Conservation (phyloP, 2,329 filamentous ascomycete species). For the Paraconiothyrium brasiliense region DNA sequence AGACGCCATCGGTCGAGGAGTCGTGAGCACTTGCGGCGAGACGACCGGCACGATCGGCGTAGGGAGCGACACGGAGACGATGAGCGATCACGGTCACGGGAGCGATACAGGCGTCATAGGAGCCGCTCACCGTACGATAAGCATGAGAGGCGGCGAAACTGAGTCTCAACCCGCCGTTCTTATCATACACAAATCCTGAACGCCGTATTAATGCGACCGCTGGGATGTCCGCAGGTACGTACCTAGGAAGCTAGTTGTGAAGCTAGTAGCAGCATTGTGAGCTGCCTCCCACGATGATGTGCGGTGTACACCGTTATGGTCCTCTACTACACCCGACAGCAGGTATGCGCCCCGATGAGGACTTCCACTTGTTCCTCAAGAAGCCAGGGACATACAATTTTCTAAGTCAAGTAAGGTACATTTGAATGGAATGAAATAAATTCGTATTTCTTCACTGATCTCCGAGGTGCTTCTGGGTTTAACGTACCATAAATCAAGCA, state of each 20-base stretch:
- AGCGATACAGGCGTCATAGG: slow-evolving; percentile 41
- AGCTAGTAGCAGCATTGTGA: not conserved
- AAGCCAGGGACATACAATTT: too few species aligned
- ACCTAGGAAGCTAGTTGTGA: not conserved
- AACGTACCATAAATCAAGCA: too few species aligned
- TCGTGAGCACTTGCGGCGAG: slow-evolving; percentile 36
- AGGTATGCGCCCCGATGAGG: too few species aligned
- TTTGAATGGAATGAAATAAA: too few species aligned
- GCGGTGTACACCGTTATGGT: too few species aligned
- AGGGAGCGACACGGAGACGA: slow-evolving; percentile 32
- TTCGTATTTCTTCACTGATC: too few species aligned
- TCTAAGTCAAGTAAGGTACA: too few species aligned
- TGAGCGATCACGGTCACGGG: slow-evolving; percentile 33
- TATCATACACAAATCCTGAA: not conserved
- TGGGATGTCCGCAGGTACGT: not conserved
- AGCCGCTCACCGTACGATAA: slow-evolving; percentile 31
- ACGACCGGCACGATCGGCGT: slow-evolving; percentile 35
- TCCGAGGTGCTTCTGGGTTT: too few species aligned
- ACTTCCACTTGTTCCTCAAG: too few species aligned
- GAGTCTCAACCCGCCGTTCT: not conserved
- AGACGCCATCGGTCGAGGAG: slow-evolving; percentile 41
- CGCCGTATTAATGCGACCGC: not conserved
- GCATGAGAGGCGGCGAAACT: slow-evolving; percentile 22
- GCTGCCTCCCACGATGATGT: not conserved
- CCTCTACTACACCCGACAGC: too few species aligned